Percentiles rank a stretch among this genome's conserved stretches.
Evolutionary conservation across 306 rosid genomes (phyloP).

Genomic region (Glycine latifolia): DNA sequence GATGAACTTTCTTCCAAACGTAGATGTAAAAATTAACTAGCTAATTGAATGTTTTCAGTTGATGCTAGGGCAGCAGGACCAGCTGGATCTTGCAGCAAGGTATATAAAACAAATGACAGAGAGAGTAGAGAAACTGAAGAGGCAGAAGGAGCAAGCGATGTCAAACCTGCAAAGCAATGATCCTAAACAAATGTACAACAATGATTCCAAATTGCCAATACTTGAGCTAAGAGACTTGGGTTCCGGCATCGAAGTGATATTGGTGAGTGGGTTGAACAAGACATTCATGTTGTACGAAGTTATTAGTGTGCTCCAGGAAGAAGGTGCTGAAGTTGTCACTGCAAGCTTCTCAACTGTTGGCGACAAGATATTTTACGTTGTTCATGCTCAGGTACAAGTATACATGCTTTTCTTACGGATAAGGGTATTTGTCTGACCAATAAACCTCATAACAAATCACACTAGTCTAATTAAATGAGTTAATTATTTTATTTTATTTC

Average conservation of each 20-base stretch:
- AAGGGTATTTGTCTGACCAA: no score
- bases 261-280: conserved; percentile 60
- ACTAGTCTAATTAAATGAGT: no score
- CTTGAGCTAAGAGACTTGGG: conserved; percentile 63
- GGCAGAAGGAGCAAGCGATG: conserved; percentile 55
- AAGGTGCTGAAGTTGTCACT: conserved; percentile 75
- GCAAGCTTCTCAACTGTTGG: conserved; percentile 58
- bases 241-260: conserved; percentile 59
- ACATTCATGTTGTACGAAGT: conserved; percentile 66
- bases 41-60: conserved; percentile 45
- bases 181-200: background rate
- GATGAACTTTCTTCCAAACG: background rate
- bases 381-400: conserved; percentile 69
- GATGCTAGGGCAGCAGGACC: conserved; percentile 59
- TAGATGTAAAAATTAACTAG: background rate
- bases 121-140: conserved; percentile 61
- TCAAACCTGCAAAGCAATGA: background rate
- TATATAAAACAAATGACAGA: conserved; percentile 61
- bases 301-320: conserved; percentile 65
- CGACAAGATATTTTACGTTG: conserved; percentile 56
- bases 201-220: conserved; percentile 47
- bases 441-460: no score
- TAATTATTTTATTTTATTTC: no score
- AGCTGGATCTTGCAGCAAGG: conserved; percentile 58
- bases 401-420: background rate